A percentile compares a stretch with the other conserved stretches of the same genome.
Evolutionary conservation across 2,329 filamentous ascomycete genomes (phyloP).

Genomic region (Coniochaeta sp.): DNA sequence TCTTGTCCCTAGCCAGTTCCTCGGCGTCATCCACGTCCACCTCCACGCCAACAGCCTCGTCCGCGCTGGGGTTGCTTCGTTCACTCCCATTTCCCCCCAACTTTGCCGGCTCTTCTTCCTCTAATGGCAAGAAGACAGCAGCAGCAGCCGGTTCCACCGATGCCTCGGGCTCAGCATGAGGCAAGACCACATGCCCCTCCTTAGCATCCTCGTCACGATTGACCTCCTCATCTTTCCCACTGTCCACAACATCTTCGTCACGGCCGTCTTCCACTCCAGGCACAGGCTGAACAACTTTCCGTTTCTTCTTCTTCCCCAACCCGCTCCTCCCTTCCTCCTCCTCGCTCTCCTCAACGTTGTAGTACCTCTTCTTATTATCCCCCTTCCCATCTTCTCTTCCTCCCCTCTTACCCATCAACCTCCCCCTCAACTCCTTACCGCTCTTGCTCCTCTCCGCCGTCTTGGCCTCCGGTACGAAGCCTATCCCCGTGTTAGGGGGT

Average conservation of each 20-base stretch:
- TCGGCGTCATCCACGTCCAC: neutral
- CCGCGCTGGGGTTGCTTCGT: neutral
- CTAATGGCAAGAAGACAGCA: no score
- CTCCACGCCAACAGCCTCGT: neutral
- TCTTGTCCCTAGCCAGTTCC: constrained; percentile 5
- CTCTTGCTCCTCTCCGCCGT: constrained; percentile 17
- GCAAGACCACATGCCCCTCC: no score
- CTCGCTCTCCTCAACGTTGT: constrained; percentile 19
- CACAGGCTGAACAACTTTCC: constrained; percentile 3
- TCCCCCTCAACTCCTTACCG: constrained; percentile 18
- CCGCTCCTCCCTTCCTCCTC: constrained; percentile 22
- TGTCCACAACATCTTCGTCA: neutral
- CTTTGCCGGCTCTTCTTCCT: no score
- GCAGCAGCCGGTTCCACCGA: no score
- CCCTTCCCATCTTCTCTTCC: constrained; percentile 11
- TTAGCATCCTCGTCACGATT: no score
- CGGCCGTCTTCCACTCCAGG: neutral
- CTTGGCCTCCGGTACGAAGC: constrained; percentile 25
- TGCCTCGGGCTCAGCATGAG: no score
- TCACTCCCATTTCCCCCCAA: no score
- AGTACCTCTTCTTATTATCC: constrained; percentile 6
- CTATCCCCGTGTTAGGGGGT: constrained; percentile 32
- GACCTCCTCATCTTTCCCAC: no score
- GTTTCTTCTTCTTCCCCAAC: constrained; percentile 16
- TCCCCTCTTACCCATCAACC: constrained; percentile 18